These are phyloP conservation scores for Otatea glauca DNA, from an alignment of 176 grass and related monocot genomes.

Conservation along the genomic window DNA sequence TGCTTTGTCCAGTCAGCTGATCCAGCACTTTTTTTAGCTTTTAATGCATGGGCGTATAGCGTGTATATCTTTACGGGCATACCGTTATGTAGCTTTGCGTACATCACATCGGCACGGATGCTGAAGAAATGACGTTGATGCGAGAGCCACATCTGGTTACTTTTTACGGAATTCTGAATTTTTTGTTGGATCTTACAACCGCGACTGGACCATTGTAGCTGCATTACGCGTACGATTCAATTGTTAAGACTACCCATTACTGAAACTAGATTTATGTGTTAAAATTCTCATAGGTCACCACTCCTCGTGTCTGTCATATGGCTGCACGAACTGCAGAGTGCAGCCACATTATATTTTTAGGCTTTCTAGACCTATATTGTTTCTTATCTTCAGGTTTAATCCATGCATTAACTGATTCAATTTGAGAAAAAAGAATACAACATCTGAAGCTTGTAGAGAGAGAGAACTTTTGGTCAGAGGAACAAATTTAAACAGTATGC, in stretches of 20 bases:
- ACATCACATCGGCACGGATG: slow-evolving; percentile 17
- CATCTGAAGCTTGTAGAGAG: neutral
- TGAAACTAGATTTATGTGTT: neutral
- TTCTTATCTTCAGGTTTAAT: slow-evolving; percentile 9
- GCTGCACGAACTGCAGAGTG: neutral
- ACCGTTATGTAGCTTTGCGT: slow-evolving; percentile 37
- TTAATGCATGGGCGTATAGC: slow-evolving; percentile 1
- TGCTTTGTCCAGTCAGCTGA: neutral
- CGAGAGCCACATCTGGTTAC: slow-evolving; percentile 24
- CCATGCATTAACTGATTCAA: neutral
- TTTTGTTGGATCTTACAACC: slow-evolving; percentile 54
- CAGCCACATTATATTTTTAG: neutral
- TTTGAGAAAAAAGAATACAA: neutral
- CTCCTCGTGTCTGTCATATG: neutral
- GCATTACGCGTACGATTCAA: neutral
- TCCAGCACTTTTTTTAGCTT: neutral
- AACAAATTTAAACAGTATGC: neutral
- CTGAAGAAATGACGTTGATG: slow-evolving; percentile 32
- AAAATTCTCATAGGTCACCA: neutral
- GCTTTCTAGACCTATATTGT: neutral
- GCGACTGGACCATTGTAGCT: slow-evolving; percentile 14
- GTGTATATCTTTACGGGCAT: slow-evolving; percentile 27
- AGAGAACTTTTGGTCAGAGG: neutral
- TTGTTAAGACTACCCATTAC: slow-evolving; percentile 2
- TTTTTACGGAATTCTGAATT: slow-evolving; percentile 28